Percentiles rank a stretch among this genome's conserved stretches.
phyloP scores from a whole-genome alignment of 2,329 filamentous ascomycete species.

The Sporothrix mexicana region DNA sequence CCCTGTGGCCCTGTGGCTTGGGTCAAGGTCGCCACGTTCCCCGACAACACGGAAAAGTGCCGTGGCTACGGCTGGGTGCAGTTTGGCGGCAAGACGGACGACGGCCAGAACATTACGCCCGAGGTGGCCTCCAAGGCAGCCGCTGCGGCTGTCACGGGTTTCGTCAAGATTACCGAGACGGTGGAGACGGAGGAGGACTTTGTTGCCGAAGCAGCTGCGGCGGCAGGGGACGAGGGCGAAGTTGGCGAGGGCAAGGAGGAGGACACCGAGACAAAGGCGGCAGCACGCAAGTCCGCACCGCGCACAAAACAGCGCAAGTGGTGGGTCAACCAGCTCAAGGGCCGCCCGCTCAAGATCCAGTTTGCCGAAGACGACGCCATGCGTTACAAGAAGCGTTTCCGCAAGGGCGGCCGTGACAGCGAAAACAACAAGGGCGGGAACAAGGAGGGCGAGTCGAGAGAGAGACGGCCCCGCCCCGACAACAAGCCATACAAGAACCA shows the following conservation, averaged over 20 bases:
- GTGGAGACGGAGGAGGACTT: constrained; percentile 68
- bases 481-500: constrained; percentile 48
- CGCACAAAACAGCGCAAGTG: constrained; percentile 70
- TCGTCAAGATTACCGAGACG: constrained; percentile 71
- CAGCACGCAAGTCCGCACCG: constrained; percentile 46
- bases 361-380: constrained; percentile 89
- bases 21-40: constrained; percentile 90
- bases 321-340: constrained; percentile 85
- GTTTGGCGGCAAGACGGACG: constrained; percentile 61
- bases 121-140: constrained; percentile 70
- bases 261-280: constrained; percentile 46
- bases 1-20: constrained; percentile 84
- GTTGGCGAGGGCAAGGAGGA: constrained; percentile 40
- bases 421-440: constrained; percentile 19
- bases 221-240: constrained; percentile 46
- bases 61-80: constrained; percentile 97
- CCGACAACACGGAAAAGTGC: constrained; percentile 89
- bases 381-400: constrained; percentile 92
- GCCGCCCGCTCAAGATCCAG: constrained; percentile 83
- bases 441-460: constrained; percentile 36
- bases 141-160: constrained; percentile 79
- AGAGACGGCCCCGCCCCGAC: constrained; percentile 28
- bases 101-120: constrained; percentile 29
- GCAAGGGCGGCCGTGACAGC: constrained; percentile 64
- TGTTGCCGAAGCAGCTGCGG: constrained; percentile 54